Evolutionary conservation across 352 stramenopile species (phyloP).

Genomic region (Pythium sukuiense): DNA sequence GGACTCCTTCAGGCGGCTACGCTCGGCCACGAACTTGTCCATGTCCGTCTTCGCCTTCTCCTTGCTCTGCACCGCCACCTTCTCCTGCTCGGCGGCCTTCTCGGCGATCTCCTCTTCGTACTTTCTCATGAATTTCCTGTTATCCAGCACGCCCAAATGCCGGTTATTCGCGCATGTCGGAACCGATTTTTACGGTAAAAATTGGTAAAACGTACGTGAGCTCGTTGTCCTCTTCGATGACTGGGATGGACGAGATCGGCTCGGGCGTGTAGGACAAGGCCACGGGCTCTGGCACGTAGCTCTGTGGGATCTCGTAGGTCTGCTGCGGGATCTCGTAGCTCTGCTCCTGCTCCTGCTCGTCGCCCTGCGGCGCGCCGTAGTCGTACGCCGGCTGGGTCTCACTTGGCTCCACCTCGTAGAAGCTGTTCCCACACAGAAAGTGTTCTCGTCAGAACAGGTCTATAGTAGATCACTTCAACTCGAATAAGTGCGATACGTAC

Average conservation of each 20-base stretch:
- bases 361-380: slow-evolving; percentile 16
- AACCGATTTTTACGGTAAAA: not conserved
- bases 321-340: slow-evolving; percentile 6
- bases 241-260: slow-evolving; percentile 33
- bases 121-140: slow-evolving; percentile 72
- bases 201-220: slow-evolving; percentile 59
- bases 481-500: slow-evolving; percentile 32
- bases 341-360: slow-evolving; percentile 29
- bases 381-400: slow-evolving; percentile 29
- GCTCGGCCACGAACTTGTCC: slow-evolving; percentile 83
- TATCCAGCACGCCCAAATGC: not conserved
- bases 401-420: slow-evolving; percentile 60
- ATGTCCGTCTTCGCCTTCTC: slow-evolving; percentile 65
- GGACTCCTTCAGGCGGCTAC: slow-evolving; percentile 83
- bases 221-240: slow-evolving; percentile 70
- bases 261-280: slow-evolving; percentile 22
- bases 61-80: slow-evolving; percentile 71
- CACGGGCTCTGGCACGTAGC: slow-evolving; percentile 16
- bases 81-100: slow-evolving; percentile 72
- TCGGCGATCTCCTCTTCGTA: slow-evolving; percentile 66
- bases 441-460: slow-evolving; percentile 13
- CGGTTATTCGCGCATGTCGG: not conserved
- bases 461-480: slow-evolving; percentile 25
- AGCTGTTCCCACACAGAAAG: slow-evolving; percentile 40
- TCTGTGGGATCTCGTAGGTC: slow-evolving; percentile 4